Evolutionary conservation across 2,329 filamentous ascomycete genomes (phyloP).

Genomic region (Xylariomycetidae sp.): DNA sequence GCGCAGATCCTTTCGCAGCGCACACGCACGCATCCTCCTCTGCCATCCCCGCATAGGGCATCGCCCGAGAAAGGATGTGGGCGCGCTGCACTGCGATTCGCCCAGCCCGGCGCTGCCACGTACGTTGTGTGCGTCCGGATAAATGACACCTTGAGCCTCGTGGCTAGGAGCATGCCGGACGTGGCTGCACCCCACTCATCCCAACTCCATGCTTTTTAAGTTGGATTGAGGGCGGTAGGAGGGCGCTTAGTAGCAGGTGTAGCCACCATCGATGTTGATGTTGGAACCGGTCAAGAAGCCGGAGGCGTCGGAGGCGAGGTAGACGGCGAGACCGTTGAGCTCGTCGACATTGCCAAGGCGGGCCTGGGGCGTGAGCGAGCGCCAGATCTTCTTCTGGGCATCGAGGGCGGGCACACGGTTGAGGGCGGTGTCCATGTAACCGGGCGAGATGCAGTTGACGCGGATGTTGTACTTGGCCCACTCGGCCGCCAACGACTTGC

Average conservation of each 20-base stretch:
- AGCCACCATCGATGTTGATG: slow-evolving; percentile 65
- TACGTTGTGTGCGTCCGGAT: too few species aligned
- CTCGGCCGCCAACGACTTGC: slow-evolving; percentile 75
- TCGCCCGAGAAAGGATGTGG: too few species aligned
- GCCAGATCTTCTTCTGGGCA: slow-evolving; percentile 78
- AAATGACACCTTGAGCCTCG: too few species aligned
- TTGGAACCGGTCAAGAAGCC: slow-evolving; percentile 74
- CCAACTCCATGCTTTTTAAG: too few species aligned
- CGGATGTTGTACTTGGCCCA: slow-evolving; percentile 78
- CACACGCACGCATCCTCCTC: too few species aligned
- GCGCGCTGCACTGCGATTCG: too few species aligned
- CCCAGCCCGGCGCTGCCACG: too few species aligned
- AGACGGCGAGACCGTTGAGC: slow-evolving; percentile 71
- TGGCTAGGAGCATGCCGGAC: too few species aligned
- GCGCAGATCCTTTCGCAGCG: too few species aligned
- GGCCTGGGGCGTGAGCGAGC: slow-evolving; percentile 64
- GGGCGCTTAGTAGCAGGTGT: slow-evolving; percentile 55
- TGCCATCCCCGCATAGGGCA: too few species aligned
- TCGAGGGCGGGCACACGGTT: slow-evolving; percentile 74
- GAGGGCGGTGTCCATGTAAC: slow-evolving; percentile 80
- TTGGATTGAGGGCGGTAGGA: too few species aligned
- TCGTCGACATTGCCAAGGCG: slow-evolving; percentile 68
- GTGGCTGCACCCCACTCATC: too few species aligned
- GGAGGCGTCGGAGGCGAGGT: slow-evolving; percentile 66
- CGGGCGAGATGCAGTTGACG: slow-evolving; percentile 78